phyloP scores from a whole-genome alignment of 2,329 filamentous ascomycete genomes.

The Calonectria crousiana region DNA sequence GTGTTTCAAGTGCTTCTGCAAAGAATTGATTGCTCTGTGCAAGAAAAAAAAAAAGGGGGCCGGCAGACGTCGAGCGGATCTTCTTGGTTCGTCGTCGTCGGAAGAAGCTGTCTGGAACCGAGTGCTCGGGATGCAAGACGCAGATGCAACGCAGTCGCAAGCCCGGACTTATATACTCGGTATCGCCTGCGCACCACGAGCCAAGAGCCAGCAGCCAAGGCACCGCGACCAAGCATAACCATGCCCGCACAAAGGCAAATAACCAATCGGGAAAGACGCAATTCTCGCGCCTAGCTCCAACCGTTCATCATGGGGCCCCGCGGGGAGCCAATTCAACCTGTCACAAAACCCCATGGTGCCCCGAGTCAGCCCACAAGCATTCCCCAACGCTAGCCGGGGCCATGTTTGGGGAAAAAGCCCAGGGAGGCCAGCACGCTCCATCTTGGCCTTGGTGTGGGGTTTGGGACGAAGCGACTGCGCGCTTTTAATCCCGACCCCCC shows the following conservation, averaged over 20 bases:
- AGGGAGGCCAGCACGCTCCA: neutral
- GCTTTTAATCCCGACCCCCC: neutral
- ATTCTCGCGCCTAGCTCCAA: constrained; percentile 8
- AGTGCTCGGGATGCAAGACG: constrained; percentile 2
- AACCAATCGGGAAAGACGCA: constrained; percentile 18
- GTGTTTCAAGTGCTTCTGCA: neutral
- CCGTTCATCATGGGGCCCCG: constrained; percentile 19
- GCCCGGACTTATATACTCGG: constrained; percentile 15
- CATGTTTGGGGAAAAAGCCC: neutral
- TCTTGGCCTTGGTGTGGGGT: neutral
- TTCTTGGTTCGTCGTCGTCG: neutral
- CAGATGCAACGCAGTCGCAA: neutral
- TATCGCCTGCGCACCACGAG: neutral
- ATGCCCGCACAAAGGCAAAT: neutral
- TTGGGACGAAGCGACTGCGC: neutral
- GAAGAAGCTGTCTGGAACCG: neutral
- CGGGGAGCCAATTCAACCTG: constrained; percentile 13
- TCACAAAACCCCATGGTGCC: constrained; percentile 13
- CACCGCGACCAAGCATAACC: neutral
- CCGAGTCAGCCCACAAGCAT: constrained; percentile 17
- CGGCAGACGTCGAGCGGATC: neutral
- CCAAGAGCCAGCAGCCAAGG: neutral
- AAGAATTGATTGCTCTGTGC: neutral
- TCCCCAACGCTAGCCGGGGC: constrained; percentile 13
- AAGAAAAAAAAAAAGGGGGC: neutral